Base-by-base conservation (phyloP, 2,329 filamentous ascomycete genomes). In the Fusarium domesticum region DNA sequence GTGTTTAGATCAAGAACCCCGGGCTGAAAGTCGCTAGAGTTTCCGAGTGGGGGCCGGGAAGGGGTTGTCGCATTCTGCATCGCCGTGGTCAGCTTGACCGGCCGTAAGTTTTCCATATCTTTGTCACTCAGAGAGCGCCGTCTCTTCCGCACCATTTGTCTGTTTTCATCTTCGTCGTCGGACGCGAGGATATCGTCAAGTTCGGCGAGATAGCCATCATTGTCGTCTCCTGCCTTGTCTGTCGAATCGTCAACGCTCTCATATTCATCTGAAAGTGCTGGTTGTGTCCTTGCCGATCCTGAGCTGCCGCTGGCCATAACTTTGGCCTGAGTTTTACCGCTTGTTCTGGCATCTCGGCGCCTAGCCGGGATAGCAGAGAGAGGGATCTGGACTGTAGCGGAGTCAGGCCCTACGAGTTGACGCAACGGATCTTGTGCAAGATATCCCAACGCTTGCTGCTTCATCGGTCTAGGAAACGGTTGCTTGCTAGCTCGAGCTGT, bases 1-100 rank as follows among this genome's bases (percentile, higher is more conserved):
- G 68, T 76, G 1, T 64, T 68, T 36, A 80, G 72, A 48, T 89
- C 76, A 6, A 95, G 71, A 0, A 70, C 73, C 1, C 85, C 86
- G 0, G 89, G 85, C 2, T 76, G 63, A 56, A 93, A 95, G 32
- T 65, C 59, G 0, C 70, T 69, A 44, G 45, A 35, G 11, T 33
- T 38, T 2, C n/a, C 32, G 35, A 25, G 4, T 18, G 33, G 35
- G n/a, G 18, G 18, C 20, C 14, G 39, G 18, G 8, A 16, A 18
- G 40, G 28, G 20, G 20, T 33, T 23, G 33, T 47, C 12, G 38
- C 19, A 23, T 47, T 38, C 45, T 53, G 49, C 35, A 49, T 47
- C n/a, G 46, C 25, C 11, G 48, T 50, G 8, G 45, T 51, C 12
- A 52, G 46, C 42, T 53, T 54, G 16, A 31, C 31, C 17, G 46